These are phyloP conservation scores for Microcyclospora tardicrescens DNA, from an alignment of 2,329 filamentous ascomycete genomes.

Conservation along the genomic window DNA sequence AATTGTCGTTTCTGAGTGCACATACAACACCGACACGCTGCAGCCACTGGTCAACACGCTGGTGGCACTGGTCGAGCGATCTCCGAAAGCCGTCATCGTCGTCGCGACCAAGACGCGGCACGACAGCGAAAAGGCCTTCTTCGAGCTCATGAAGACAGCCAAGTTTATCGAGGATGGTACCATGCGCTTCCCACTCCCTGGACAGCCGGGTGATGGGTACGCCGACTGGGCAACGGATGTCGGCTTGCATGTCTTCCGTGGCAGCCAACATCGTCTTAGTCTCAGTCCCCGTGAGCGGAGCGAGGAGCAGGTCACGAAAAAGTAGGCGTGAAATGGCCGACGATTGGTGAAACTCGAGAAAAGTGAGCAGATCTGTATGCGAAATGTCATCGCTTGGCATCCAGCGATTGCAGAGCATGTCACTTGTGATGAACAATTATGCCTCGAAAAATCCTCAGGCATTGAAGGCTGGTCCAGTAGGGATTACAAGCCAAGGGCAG, in stretches of 20 bases:
- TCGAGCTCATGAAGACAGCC: conserved; percentile 40
- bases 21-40: conserved; percentile 57
- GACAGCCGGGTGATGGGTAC: conserved; percentile 22
- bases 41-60: conserved; percentile 50
- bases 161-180: conserved; percentile 19
- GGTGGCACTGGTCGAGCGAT: conserved; percentile 32
- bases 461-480: too few species aligned
- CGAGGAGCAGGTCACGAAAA: conserved; percentile 13
- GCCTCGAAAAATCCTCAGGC: too few species aligned
- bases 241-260: conserved; percentile 22
- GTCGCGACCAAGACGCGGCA: conserved; percentile 57
- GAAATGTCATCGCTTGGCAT: too few species aligned
- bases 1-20: conserved; percentile 57
- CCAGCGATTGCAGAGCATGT: too few species aligned
- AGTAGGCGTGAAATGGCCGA: background rate
- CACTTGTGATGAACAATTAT: too few species aligned
- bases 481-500: too few species aligned
- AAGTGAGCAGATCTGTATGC: too few species aligned
- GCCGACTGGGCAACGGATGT: conserved; percentile 24
- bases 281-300: conserved; percentile 18
- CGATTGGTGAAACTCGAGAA: too few species aligned
- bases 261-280: conserved; percentile 19
- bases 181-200: conserved; percentile 19
- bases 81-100: conserved; percentile 39
- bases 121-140: conserved; percentile 53